Base-by-base conservation (phyloP, 129 eudicot genomes). In the Solidago caesia region DNA sequence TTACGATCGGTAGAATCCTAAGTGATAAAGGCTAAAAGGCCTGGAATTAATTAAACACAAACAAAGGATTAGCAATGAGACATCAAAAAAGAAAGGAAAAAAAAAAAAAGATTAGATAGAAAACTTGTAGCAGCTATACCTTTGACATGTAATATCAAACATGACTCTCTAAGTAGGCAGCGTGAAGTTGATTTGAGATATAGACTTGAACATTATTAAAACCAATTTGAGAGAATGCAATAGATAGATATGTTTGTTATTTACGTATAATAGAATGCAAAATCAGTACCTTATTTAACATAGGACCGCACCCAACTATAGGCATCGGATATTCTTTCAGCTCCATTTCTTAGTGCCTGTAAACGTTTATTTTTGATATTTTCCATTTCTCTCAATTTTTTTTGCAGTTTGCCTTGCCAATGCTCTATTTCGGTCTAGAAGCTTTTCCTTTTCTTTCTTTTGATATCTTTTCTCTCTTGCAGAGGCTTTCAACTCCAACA, bases 221-320 rank as follows among this genome's bases (percentile, higher is more conserved):
- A 74, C 76, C 69, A 53, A 42, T 21, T 64, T 61, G 56, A 69
- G 16, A 60, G 68, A 59, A 46, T 15, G 57, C 10, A 52, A 16
- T 71, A 27, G 25, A 21, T 56, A 16, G 49, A 64, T 52, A 43
- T 44, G n/a, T 8, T 41, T 7, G 57, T 8, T 7, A 7, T 6
- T 44, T n/a, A 2, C 42, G 26, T 45, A 26, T 62, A 13, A 29
- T 7, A 52, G 43, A 63, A 60, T 69, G 60, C 65, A 44, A 60
- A 76, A 8, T 8, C 14, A 9, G 51, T 71, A 93, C 98, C 98
- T 94, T 96, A 71, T 88, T 76, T 75, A 94, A 75, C 6, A 94
- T 96, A 64, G 98, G 98, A 61, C 98, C 98, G 90, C 7, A 90
- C 95, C 98, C 97, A 94, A 1, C 56, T 52, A 75, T 88, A 90